Evolutionary conservation across 805 yeast genomes (phyloP).

Genomic region (Starmerella kuoi): DNA sequence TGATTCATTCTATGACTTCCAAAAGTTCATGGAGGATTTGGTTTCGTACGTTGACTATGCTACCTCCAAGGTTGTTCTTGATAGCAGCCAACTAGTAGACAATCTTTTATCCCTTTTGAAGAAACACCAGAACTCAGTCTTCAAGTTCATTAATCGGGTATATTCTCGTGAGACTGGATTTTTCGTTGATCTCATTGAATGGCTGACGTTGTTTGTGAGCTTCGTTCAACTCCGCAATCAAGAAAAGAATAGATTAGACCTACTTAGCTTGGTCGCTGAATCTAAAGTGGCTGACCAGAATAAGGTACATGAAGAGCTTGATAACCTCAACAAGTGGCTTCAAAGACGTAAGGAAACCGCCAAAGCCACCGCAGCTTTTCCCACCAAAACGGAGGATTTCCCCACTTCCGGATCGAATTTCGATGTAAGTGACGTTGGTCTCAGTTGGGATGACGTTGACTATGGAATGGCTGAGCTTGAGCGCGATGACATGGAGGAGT

Average conservation of each 20-base stretch:
- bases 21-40: slow-evolving; percentile 56
- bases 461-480: slow-evolving; percentile 42
- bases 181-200: slow-evolving; percentile 56
- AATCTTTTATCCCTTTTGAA: slow-evolving; percentile 53
- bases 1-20: slow-evolving; percentile 50
- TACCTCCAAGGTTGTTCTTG: slow-evolving; percentile 38
- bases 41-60: slow-evolving; percentile 42
- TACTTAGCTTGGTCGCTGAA: slow-evolving; percentile 30
- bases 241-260: slow-evolving; percentile 34
- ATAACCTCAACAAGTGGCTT: slow-evolving; percentile 30
- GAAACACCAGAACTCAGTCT: slow-evolving; percentile 59
- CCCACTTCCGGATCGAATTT: slow-evolving; percentile 33
- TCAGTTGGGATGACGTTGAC: slow-evolving; percentile 32
- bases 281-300: slow-evolving; percentile 27
- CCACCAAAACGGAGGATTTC: slow-evolving; percentile 26
- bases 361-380: slow-evolving; percentile 25
- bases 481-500: slow-evolving; percentile 33
- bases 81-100: slow-evolving; percentile 54
- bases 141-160: slow-evolving; percentile 68
- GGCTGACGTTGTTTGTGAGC: slow-evolving; percentile 58
- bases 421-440: slow-evolving; percentile 34
- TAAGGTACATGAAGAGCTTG: slow-evolving; percentile 32
- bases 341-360: slow-evolving; percentile 21
- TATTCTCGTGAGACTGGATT: slow-evolving; percentile 65
- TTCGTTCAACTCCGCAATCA: slow-evolving; percentile 51